A percentile compares a stretch with the other conserved stretches of the same genome.
Evolutionary conservation across 768 basidiomycete genomes (phyloP).

Genomic region (Boletus tomentosulus): DNA sequence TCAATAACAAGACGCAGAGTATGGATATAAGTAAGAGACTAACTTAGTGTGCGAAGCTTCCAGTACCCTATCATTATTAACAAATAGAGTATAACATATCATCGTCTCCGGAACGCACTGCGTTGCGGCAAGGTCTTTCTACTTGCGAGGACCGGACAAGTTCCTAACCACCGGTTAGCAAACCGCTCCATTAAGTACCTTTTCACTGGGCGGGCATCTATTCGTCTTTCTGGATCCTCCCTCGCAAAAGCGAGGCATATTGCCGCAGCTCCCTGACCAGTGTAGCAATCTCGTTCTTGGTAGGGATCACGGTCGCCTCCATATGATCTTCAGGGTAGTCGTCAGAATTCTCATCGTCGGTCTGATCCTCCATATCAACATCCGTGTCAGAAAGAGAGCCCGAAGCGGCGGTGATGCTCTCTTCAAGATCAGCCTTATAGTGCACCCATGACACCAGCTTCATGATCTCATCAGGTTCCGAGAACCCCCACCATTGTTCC

Average conservation of each 20-base stretch:
- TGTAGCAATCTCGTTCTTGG: conserved; percentile 34
- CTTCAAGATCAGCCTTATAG: conserved; percentile 42
- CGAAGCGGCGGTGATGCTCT: background rate
- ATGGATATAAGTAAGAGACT: conserved; percentile 13
- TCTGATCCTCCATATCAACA: conserved; percentile 18
- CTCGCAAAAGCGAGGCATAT: conserved; percentile 58
- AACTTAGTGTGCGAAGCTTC: conserved; percentile 1
- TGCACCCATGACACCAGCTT: conserved; percentile 65
- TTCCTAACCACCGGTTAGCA: no score
- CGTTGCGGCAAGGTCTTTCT: conserved; percentile 8
- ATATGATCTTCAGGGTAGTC: conserved; percentile 1
- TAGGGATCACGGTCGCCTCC: conserved; percentile 12
- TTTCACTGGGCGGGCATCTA: conserved; percentile 1
- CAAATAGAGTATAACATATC: conserved; percentile 25
- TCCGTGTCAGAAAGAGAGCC: conserved; percentile 8
- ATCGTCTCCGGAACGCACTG: conserved; percentile 8
- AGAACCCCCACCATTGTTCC: conserved; percentile 77
- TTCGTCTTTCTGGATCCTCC: conserved; percentile 43
- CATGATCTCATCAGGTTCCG: conserved; percentile 57
- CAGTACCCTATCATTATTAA: conserved; percentile 18
- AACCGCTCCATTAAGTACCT: no score
- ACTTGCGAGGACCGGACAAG: background rate
- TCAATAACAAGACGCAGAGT: conserved; percentile 7
- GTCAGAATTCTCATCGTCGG: conserved; percentile 8
- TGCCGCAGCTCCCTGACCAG: conserved; percentile 54